Evolutionary conservation across 208 protist species (phyloP).

Genomic region (Crithidia sp.): DNA sequence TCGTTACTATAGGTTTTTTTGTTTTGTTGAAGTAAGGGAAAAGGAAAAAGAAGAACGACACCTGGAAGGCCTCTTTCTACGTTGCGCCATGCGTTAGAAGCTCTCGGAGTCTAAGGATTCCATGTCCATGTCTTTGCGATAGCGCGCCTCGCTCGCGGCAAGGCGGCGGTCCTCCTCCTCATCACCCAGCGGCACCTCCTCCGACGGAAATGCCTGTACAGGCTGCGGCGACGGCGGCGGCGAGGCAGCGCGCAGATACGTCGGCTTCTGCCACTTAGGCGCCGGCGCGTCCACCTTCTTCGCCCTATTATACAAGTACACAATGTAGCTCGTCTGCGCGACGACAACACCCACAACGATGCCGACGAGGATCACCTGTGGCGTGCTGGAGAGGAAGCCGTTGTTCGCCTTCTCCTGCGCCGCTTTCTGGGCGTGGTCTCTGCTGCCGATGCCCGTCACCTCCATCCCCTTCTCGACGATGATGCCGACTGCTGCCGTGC

Average conservation of each 20-base stretch:
- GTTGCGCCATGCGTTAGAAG: not conserved
- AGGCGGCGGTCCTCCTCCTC: conserved; percentile 29
- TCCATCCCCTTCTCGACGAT: conserved; percentile 28
- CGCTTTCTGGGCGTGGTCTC: not conserved
- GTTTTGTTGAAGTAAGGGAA: too few relatives aligned
- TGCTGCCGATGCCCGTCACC: conserved; percentile 2
- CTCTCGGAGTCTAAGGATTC: conserved; percentile 16
- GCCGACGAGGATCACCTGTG: conserved; percentile 23
- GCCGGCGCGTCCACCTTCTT: conserved; percentile 19
- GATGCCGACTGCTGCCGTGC: conserved; percentile 8
- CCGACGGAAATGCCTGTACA: not conserved
- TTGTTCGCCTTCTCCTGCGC: conserved; percentile 7
- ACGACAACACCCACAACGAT: conserved; percentile 28
- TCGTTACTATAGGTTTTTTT: too few relatives aligned
- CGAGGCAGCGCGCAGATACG: conserved; percentile 11
- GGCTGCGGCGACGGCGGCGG: conserved; percentile 12
- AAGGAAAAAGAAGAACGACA: not conserved
- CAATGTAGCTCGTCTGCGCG: conserved; percentile 30
- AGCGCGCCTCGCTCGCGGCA: conserved; percentile 18
- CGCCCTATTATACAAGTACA: conserved; percentile 26
- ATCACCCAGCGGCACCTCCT: conserved; percentile 6
- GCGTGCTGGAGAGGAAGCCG: conserved; percentile 13
- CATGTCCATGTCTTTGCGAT: conserved; percentile 28
- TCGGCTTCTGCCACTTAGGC: conserved; percentile 21
- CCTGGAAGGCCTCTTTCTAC: not conserved